Conservation (phyloP, 73 alveolate species). For the Paramecium biaurelia region DNA sequence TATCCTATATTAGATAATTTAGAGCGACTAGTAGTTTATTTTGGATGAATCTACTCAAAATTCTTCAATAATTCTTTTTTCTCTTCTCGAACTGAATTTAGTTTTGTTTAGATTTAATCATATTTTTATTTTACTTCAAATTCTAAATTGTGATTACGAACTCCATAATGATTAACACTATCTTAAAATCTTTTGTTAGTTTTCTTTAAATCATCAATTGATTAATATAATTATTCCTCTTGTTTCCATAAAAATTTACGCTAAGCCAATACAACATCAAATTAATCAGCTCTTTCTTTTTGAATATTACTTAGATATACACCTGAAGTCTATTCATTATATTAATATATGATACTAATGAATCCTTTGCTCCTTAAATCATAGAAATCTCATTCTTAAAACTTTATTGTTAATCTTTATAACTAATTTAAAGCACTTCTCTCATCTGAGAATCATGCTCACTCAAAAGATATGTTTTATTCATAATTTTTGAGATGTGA, state of each 20-base stretch:
- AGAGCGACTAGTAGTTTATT: neutral
- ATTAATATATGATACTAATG: neutral
- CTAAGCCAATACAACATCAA: slow-evolving; percentile 13
- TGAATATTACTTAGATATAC: neutral
- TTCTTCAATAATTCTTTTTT: neutral
- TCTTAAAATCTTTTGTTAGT: slow-evolving; percentile 27
- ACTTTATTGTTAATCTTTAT: neutral
- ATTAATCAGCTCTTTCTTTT: neutral
- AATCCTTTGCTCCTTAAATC: neutral
- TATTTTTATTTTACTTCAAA: neutral
- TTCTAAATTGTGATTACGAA: neutral
- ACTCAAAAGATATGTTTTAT: neutral
- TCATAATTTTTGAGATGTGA: neutral
- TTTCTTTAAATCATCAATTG: neutral
- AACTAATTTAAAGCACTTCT: neutral
- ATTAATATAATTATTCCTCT: neutral
- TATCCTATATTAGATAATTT: neutral
- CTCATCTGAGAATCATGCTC: neutral
- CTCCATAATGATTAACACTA: neutral
- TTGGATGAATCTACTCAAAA: neutral
- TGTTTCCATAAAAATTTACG: neutral
- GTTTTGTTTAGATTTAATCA: neutral
- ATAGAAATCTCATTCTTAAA: slow-evolving; percentile 22
- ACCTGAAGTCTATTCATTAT: neutral
- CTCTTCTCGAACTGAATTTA: neutral